These are phyloP conservation scores for Acanthamoeba quina DNA, from an alignment of 208 protist species.

Conservation along the genomic window DNA sequence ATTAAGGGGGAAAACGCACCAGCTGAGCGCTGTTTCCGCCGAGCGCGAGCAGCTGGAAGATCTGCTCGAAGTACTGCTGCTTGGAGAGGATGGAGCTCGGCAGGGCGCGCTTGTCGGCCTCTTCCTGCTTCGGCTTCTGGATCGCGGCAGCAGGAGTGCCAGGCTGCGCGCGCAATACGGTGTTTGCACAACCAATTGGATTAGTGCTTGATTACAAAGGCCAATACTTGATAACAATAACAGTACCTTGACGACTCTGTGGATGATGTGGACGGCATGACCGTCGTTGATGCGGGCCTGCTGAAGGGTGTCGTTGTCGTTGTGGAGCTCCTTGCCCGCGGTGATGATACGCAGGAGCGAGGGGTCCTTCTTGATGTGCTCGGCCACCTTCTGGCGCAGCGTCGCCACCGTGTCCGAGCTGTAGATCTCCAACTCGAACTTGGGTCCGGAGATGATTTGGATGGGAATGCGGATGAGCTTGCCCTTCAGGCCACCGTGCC, in stretches of 20 bases:
- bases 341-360: slow-evolving; percentile 34
- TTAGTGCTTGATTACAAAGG: too few species aligned
- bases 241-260: background rate
- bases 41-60: slow-evolving; percentile 63
- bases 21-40: slow-evolving; percentile 17
- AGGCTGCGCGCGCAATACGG: background rate
- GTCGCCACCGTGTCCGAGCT: slow-evolving; percentile 72
- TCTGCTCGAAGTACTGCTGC: slow-evolving; percentile 72
- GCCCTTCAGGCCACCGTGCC: slow-evolving; percentile 1
- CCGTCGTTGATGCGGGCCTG: slow-evolving; percentile 30
- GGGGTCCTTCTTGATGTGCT: slow-evolving; percentile 45
- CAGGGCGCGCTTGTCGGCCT: slow-evolving; percentile 34
- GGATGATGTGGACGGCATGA: slow-evolving; percentile 11
- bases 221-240: too few species aligned
- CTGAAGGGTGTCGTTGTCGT: slow-evolving; percentile 58
- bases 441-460: slow-evolving; percentile 25
- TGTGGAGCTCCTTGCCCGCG: slow-evolving; percentile 43
- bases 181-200: too few species aligned
- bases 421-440: slow-evolving; percentile 41
- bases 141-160: background rate
- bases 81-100: slow-evolving; percentile 68
- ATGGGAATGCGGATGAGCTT: slow-evolving; percentile 37
- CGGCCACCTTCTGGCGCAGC: slow-evolving; percentile 61
- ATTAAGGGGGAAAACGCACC: background rate
- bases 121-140: background rate